These are phyloP conservation scores for Hyphopichia fennica DNA, from an alignment of 1,139 yeast species.

Conservation along the genomic window DNA sequence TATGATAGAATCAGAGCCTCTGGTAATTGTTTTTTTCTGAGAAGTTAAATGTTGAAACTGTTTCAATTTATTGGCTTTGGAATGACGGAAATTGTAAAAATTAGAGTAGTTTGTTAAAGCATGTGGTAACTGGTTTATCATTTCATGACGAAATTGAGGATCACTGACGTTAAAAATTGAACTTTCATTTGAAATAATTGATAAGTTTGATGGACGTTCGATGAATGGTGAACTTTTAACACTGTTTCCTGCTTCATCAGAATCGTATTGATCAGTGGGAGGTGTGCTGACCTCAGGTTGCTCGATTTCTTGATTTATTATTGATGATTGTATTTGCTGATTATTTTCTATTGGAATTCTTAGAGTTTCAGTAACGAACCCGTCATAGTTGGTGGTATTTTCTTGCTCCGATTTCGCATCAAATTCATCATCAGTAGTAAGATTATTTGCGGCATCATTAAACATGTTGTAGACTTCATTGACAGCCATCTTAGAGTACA, in stretches of 20 bases:
- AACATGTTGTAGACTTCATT: slow-evolving; percentile 78
- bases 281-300: slow-evolving; percentile 22
- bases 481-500: slow-evolving; percentile 73
- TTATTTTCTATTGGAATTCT: slow-evolving; percentile 5
- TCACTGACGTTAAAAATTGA: slow-evolving; percentile 19
- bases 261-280: slow-evolving; percentile 29
- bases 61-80: slow-evolving; percentile 27
- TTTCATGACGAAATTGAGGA: slow-evolving; percentile 26
- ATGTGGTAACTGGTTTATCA: slow-evolving; percentile 23
- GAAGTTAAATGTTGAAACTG: slow-evolving; percentile 36
- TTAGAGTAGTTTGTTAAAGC: slow-evolving; percentile 31
- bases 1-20: slow-evolving; percentile 45
- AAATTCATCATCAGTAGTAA: slow-evolving; percentile 30
- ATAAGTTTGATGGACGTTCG: slow-evolving; percentile 30
- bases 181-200: slow-evolving; percentile 3
- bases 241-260: slow-evolving; percentile 14
- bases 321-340: slow-evolving; percentile 4
- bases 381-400: slow-evolving; percentile 44
- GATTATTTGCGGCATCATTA: slow-evolving; percentile 54
- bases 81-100: slow-evolving; percentile 17
- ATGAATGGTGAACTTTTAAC: slow-evolving; percentile 48
- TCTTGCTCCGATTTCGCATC: slow-evolving; percentile 27
- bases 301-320: slow-evolving; percentile 28
- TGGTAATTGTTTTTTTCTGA: slow-evolving; percentile 28
- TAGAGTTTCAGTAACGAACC: slow-evolving; percentile 55